Evolutionary conservation across 1,284 basidiomycete species (phyloP).

Genomic region (Ustilago cynodontis): DNA sequence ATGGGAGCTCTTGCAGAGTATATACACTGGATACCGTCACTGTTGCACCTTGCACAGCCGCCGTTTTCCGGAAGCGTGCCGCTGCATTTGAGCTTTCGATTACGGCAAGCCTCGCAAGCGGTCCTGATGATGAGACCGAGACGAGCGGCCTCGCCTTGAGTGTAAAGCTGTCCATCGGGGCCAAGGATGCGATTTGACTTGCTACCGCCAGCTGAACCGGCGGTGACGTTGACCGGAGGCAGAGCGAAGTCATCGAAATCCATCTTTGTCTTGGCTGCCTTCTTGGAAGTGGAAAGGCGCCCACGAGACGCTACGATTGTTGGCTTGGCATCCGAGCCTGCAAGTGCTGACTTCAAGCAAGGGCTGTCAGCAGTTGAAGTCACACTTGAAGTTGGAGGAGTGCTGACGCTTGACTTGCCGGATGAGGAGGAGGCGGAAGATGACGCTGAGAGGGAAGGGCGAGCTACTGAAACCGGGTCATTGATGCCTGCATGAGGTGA

Average conservation of each 20-base stretch:
- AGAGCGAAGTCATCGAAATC: constrained; percentile 9
- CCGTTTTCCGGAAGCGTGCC: constrained; percentile 43
- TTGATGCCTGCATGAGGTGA: neutral
- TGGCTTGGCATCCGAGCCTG: constrained; percentile 11
- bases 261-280: constrained; percentile 19
- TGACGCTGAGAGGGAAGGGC: neutral
- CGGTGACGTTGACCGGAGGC: constrained; percentile 2
- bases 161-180: constrained; percentile 46
- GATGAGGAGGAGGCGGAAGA: constrained; percentile 4
- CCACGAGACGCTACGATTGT: constrained; percentile 2
- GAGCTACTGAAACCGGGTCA: neutral
- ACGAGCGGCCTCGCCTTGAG: constrained; percentile 50
- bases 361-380: neutral
- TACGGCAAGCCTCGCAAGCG: constrained; percentile 59
- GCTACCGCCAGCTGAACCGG: neutral
- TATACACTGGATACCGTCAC: constrained; percentile 45
- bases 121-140: constrained; percentile 56
- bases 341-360: neutral
- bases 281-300: constrained; percentile 2
- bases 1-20: constrained; percentile 59
- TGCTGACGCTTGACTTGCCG: neutral
- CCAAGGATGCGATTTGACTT: constrained; percentile 42
- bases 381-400: neutral
- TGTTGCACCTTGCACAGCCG: constrained; percentile 51
- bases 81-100: constrained; percentile 63